Conservation (phyloP, 371 early-diverging fungal species). For the Funneliformis caledonium region DNA sequence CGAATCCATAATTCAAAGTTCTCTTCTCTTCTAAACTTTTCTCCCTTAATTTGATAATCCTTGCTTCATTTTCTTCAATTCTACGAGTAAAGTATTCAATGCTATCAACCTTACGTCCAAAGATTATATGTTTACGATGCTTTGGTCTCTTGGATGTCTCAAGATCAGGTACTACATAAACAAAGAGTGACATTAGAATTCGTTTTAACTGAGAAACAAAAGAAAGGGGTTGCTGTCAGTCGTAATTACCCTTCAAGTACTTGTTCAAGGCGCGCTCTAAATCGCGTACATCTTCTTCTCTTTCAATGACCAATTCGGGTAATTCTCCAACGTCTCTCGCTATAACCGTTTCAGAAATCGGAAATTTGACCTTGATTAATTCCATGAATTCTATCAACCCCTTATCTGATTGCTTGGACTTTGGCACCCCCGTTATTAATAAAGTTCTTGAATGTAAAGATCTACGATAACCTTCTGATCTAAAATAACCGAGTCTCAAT, state of each 20-base stretch:
- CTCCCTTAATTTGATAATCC: slow-evolving; percentile 63
- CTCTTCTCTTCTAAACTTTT: slow-evolving; percentile 57
- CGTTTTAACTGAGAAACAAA: too few species aligned
- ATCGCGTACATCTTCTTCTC: neutral
- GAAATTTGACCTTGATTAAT: slow-evolving; percentile 12
- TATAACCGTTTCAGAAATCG: neutral
- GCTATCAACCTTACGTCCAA: slow-evolving; percentile 74
- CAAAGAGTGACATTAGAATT: neutral
- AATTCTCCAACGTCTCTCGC: slow-evolving; percentile 23
- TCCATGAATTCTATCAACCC: slow-evolving; percentile 3
- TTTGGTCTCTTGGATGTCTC: slow-evolving; percentile 58
- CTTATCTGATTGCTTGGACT: neutral
- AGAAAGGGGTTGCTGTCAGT: neutral
- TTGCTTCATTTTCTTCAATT: slow-evolving; percentile 65
- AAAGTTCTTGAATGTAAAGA: slow-evolving; percentile 38
- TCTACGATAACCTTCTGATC: slow-evolving; percentile 15
- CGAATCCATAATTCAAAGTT: slow-evolving; percentile 75
- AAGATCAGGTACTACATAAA: slow-evolving; percentile 53
- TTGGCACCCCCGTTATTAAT: slow-evolving; percentile 12
- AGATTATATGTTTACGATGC: slow-evolving; percentile 50
- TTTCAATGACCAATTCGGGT: slow-evolving; percentile 5
- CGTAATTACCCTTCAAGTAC: slow-evolving; percentile 4
- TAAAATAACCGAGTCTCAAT: slow-evolving; percentile 19
- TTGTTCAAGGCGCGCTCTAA: slow-evolving; percentile 27
- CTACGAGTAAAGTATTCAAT: slow-evolving; percentile 73